phyloP scores from a whole-genome alignment of 2,329 filamentous ascomycete genomes.

The Madurella mycetomatis region DNA sequence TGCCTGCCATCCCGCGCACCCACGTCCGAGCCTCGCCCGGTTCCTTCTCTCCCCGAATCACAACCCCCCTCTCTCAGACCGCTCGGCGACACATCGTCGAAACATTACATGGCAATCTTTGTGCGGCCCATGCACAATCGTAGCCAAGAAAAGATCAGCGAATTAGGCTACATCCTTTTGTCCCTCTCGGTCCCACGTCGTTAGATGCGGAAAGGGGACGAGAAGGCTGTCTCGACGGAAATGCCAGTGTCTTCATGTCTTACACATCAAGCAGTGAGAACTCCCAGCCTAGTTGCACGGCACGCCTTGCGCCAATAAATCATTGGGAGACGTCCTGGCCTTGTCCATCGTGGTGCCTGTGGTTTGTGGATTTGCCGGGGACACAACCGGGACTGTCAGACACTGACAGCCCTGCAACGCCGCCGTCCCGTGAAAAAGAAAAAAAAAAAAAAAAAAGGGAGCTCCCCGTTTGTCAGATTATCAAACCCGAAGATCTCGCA shows the following conservation, averaged over 20 bases:
- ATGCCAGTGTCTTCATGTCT: slow-evolving; percentile 2
- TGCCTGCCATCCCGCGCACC: too few relatives aligned
- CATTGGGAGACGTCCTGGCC: slow-evolving; percentile 3
- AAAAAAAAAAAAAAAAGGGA: too few relatives aligned
- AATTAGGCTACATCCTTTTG: not conserved
- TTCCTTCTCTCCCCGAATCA: too few relatives aligned
- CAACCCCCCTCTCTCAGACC: too few relatives aligned
- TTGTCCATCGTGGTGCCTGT: slow-evolving; percentile 2
- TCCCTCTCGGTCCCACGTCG: not conserved
- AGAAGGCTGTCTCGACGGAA: not conserved
- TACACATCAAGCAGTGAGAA: slow-evolving; percentile 14
- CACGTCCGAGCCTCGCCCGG: too few relatives aligned
- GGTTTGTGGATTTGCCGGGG: not conserved
- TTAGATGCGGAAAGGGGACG: not conserved
- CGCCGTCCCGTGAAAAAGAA: not conserved
- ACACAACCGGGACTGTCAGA: not conserved
- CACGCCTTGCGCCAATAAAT: slow-evolving; percentile 10
- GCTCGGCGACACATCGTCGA: too few relatives aligned
- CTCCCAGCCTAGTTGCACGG: not conserved
- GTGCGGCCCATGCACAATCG: too few relatives aligned
- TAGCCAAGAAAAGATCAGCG: too few relatives aligned
- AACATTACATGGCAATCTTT: too few relatives aligned
- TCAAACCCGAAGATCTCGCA: slow-evolving; percentile 15
- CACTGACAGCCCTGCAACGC: not conserved
- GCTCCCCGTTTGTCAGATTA: not conserved